A percentile compares a stretch with the other conserved stretches of the same genome.
These are phyloP conservation scores for Lipomyces sp. DNA, from an alignment of 805 yeast genomes.

Conservation along the genomic window DNA sequence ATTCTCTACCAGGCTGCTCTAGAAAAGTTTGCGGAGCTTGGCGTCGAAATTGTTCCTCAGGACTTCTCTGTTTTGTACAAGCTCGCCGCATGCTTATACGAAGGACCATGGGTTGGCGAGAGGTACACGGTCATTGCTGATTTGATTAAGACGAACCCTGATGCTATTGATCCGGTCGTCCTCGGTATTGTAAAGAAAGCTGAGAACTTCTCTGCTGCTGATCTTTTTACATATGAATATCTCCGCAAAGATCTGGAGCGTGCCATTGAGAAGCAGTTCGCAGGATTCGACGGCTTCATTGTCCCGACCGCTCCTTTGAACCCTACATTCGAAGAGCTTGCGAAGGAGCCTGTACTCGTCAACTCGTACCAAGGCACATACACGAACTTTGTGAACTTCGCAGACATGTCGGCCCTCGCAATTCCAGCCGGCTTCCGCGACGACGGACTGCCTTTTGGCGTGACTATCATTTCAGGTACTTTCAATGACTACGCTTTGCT, in stretches of 20 bases:
- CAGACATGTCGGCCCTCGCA: constrained; percentile 88
- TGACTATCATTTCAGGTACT: constrained; percentile 75
- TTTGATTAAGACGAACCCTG: constrained; percentile 66
- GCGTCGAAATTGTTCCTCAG: constrained; percentile 58
- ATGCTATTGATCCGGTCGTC: constrained; percentile 82
- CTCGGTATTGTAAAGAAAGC: constrained; percentile 72
- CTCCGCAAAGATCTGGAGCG: constrained; percentile 77
- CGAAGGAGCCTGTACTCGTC: constrained; percentile 70
- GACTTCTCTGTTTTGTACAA: constrained; percentile 76
- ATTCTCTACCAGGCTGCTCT: constrained; percentile 62
- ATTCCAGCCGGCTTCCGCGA: constrained; percentile 84
- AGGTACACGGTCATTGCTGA: constrained; percentile 80
- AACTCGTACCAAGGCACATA: constrained; percentile 97
- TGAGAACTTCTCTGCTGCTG: constrained; percentile 72
- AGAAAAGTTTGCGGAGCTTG: constrained; percentile 48
- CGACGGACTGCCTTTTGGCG: constrained; percentile 89
- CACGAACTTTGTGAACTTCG: constrained; percentile 93
- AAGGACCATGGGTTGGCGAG: constrained; percentile 99
- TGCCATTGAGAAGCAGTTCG: constrained; percentile 53
- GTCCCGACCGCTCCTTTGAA: constrained; percentile 95
- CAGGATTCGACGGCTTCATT: constrained; percentile 66
- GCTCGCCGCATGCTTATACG: constrained; percentile 83
- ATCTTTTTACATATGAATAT: constrained; percentile 81
- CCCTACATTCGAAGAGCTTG: constrained; percentile 73
- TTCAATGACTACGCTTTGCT: constrained; percentile 87